Conservation (phyloP, 257 asterid species). For the Plantago ovata region DNA sequence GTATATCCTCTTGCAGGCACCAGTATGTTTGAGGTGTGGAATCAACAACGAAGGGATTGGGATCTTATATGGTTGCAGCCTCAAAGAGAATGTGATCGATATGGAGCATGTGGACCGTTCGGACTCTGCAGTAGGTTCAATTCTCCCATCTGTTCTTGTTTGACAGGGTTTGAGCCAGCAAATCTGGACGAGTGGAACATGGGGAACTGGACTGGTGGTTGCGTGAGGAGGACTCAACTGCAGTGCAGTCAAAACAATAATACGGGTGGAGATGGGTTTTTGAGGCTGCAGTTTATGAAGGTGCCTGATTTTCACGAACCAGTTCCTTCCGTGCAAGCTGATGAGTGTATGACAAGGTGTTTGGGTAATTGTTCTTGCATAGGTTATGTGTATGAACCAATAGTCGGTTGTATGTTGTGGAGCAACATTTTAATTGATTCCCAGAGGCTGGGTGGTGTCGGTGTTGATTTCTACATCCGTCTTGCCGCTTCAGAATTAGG, state of each 20-base stretch:
- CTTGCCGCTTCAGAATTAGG: conserved; percentile 31
- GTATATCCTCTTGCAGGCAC: too few relatives aligned
- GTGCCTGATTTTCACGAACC: conserved; percentile 38
- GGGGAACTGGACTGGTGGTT: conserved; percentile 23
- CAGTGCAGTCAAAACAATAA: conserved; percentile 27
- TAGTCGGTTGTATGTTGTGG: conserved; percentile 44
- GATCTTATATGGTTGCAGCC: too few relatives aligned
- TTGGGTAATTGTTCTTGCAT: conserved; percentile 39
- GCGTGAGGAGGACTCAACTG: conserved; percentile 22
- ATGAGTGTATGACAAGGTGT: conserved; percentile 28
- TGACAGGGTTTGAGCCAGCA: conserved; percentile 32
- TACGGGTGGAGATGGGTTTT: conserved; percentile 35
- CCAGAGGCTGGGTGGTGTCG: conserved; percentile 24
- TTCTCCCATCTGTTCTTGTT: conserved; percentile 31
- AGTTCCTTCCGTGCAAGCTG: conserved; percentile 20
- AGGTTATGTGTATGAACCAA: conserved; percentile 31
- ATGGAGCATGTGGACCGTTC: conserved; percentile 34
- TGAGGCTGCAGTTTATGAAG: conserved; percentile 26
- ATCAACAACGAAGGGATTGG: too few relatives aligned
- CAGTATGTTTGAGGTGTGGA: too few relatives aligned
- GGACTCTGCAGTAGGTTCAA: conserved; percentile 15
- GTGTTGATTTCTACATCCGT: conserved; percentile 32
- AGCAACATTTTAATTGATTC: conserved; percentile 22
- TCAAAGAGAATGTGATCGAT: conserved; percentile 23
- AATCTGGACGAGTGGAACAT: conserved; percentile 20